Conservation (phyloP, 805 yeast species). For the Lipomyces yamadae region DNA sequence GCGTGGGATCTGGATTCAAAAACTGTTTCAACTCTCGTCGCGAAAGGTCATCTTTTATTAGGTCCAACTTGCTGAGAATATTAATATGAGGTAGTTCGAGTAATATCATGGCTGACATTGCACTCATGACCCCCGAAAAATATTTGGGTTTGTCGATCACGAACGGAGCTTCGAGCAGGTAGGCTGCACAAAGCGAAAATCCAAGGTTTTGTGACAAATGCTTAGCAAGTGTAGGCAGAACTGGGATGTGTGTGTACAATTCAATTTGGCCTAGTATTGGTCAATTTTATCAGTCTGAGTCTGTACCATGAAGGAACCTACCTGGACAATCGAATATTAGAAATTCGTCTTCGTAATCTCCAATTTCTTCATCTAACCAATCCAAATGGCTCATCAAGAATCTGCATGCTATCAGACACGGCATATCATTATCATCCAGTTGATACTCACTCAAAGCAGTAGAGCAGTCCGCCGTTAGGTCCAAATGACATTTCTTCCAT, state of each 20-base stretch:
- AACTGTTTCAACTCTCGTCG: slow-evolving; percentile 79
- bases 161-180: slow-evolving; percentile 91
- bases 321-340: slow-evolving; percentile 97
- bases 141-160: slow-evolving; percentile 88
- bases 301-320: background rate
- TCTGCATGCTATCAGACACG: slow-evolving; percentile 10
- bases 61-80: slow-evolving; percentile 82
- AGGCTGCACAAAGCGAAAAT: slow-evolving; percentile 90
- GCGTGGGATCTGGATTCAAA: slow-evolving; percentile 87
- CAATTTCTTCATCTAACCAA: slow-evolving; percentile 97
- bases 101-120: slow-evolving; percentile 98
- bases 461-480: slow-evolving; percentile 91
- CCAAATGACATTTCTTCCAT: slow-evolving; percentile 94
- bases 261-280: slow-evolving; percentile 66
- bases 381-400: slow-evolving; percentile 83
- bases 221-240: slow-evolving; percentile 83
- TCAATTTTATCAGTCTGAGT: background rate
- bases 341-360: slow-evolving; percentile 93
- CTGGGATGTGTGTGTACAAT: slow-evolving; percentile 91
- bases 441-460: slow-evolving; percentile 77
- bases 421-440: background rate
- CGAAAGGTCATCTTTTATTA: slow-evolving; percentile 72
- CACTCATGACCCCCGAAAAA: slow-evolving; percentile 92
- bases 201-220: slow-evolving; percentile 80
- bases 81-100: slow-evolving; percentile 95